Percentiles rank a stretch among this genome's conserved stretches.
phyloP scores from a whole-genome alignment of 768 basidiomycete species.

The Tylopilus cervinicoccineus region DNA sequence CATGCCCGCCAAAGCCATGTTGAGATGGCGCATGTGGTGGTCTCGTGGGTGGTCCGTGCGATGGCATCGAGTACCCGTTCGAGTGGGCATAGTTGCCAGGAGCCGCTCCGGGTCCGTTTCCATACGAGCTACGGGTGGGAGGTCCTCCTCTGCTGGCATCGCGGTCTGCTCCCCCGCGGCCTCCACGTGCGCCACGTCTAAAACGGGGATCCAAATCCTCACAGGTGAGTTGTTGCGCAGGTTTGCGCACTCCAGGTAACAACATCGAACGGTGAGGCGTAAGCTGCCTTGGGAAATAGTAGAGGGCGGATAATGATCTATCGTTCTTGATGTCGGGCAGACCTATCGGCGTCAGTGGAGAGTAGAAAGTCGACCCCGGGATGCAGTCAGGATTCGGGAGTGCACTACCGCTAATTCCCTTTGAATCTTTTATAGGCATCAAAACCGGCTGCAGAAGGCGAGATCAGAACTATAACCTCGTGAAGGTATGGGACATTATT shows the following conservation, averaged over 20 bases:
- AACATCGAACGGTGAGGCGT: constrained; percentile 82
- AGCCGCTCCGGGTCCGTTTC: constrained; percentile 7
- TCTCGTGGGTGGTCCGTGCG: constrained; percentile 18
- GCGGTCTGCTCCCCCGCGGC: constrained; percentile 39
- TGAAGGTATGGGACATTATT: constrained; percentile 23
- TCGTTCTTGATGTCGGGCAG: constrained; percentile 84
- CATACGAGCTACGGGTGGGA: constrained; percentile 19
- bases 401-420: constrained; percentile 77
- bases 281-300: constrained; percentile 85
- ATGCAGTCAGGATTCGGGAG: constrained; percentile 84
- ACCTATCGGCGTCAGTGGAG: constrained; percentile 56
- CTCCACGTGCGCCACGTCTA: constrained; percentile 50
- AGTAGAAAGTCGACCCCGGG: constrained; percentile 87
- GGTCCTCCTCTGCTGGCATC: constrained; percentile 33
- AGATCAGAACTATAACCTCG: constrained; percentile 13
- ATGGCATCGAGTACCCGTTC: constrained; percentile 18
- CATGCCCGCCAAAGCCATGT: constrained; percentile 30
- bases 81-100: constrained; percentile 5
- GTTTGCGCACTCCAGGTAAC: constrained; percentile 64
- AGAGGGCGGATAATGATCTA: constrained; percentile 79
- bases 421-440: constrained; percentile 64
- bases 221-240: constrained; percentile 56
- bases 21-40: constrained; percentile 19
- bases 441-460: constrained; percentile 56
- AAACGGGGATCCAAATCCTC: constrained; percentile 66